Percentiles rank a stretch among this genome's conserved stretches.
Conservation (phyloP, 192 early-diverging fungal species). For the Gorgonomyces haynaldii region DNA sequence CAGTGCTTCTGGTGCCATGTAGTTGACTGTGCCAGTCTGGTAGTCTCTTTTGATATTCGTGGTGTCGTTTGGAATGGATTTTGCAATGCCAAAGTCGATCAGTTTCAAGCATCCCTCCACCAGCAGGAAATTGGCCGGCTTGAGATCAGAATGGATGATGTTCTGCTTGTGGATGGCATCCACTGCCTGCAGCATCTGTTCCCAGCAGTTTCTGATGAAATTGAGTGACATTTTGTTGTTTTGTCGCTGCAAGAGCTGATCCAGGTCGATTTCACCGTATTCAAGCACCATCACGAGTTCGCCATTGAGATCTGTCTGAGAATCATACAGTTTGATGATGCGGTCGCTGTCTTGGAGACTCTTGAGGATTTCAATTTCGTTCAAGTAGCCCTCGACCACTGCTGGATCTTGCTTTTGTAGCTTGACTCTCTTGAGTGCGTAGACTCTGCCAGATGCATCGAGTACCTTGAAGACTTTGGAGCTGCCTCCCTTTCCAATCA, state of each 20-base stretch:
- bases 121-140: slow-evolving; percentile 92
- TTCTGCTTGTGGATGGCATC: slow-evolving; percentile 73
- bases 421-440: slow-evolving; percentile 76
- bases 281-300: slow-evolving; percentile 74
- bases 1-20: slow-evolving; percentile 92
- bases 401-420: slow-evolving; percentile 51
- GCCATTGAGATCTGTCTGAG: slow-evolving; percentile 54
- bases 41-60: slow-evolving; percentile 84
- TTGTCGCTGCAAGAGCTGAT: slow-evolving; percentile 28
- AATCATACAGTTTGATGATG: slow-evolving; percentile 73
- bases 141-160: slow-evolving; percentile 88
- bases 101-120: slow-evolving; percentile 77
- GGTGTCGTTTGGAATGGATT: slow-evolving; percentile 81
- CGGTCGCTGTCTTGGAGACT: slow-evolving; percentile 47
- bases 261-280: slow-evolving; percentile 82
- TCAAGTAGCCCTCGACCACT: slow-evolving; percentile 61
- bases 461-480: slow-evolving; percentile 86
- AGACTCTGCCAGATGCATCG: slow-evolving; percentile 43
- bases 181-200: slow-evolving; percentile 81
- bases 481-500: slow-evolving; percentile 74
- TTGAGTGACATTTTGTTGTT: slow-evolving; percentile 41
- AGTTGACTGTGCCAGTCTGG: slow-evolving; percentile 84
- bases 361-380: slow-evolving; percentile 71
- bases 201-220: slow-evolving; percentile 59
- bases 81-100: slow-evolving; percentile 98